Conservation (phyloP, 2,329 filamentous ascomycete genomes). For the Neopestalotiopsis clavispora region DNA sequence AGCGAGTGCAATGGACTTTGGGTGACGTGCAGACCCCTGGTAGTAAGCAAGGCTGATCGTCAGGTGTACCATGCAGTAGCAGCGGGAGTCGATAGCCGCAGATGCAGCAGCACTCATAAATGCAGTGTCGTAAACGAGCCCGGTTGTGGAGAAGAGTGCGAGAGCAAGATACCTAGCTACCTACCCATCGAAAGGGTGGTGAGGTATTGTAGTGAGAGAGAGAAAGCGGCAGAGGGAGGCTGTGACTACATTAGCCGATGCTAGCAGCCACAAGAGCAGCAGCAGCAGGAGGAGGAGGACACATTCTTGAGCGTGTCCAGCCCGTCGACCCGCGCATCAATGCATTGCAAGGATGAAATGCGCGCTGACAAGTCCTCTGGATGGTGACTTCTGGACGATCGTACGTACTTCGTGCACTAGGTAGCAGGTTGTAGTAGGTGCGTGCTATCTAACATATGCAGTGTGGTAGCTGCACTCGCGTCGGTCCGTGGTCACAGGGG, state of each 20-base stretch:
- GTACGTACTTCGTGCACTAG: conserved; percentile 8
- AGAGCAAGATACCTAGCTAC: not conserved
- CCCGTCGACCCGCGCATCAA: not conserved
- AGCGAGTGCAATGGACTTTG: not conserved
- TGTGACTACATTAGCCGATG: too few species aligned
- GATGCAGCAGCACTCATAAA: not conserved
- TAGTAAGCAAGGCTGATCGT: conserved; percentile 1
- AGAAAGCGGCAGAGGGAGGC: too few species aligned
- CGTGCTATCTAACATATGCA: conserved; percentile 14
- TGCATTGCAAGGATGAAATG: not conserved
- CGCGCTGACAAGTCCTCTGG: not conserved
- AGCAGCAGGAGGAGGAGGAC: not conserved
- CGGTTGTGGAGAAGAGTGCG: not conserved
- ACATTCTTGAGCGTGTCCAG: not conserved
- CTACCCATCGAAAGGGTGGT: not conserved
- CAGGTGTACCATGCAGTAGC: not conserved
- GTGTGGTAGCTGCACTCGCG: conserved; percentile 34
- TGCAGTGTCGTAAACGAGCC: not conserved
- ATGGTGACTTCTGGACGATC: conserved; percentile 17
- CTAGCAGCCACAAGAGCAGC: not conserved
- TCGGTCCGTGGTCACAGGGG: conserved; percentile 39
- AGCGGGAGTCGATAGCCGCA: conserved; percentile 11
- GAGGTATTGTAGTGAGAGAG: too few species aligned
- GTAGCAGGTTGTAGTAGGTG: not conserved
- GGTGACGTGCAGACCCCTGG: not conserved